Conservation (phyloP, 345 rosid species). For the Ceriops zippeliana region DNA sequence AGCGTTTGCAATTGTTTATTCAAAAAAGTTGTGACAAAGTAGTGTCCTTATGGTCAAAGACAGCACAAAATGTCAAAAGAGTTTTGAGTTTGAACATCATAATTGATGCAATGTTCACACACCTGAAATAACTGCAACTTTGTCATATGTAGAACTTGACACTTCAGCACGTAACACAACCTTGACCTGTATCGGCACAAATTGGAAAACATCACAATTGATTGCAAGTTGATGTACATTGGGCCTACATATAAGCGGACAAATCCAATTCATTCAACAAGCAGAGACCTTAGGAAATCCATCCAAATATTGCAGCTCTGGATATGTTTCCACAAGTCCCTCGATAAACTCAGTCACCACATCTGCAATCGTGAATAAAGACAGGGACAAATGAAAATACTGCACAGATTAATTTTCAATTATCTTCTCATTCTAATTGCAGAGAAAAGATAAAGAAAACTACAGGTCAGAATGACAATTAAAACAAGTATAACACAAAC, state of each 20-base stretch:
- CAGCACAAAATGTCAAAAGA: background rate
- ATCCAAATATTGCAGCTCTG: slow-evolving; percentile 80
- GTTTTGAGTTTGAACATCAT: slow-evolving; percentile 1
- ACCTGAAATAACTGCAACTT: slow-evolving; percentile 97
- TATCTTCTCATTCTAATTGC: background rate
- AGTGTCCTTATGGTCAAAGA: too few relatives aligned
- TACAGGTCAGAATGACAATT: too few relatives aligned
- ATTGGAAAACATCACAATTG: slow-evolving; percentile 2
- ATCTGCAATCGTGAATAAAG: slow-evolving; percentile 43
- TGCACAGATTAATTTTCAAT: background rate
- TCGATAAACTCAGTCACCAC: slow-evolving; percentile 94
- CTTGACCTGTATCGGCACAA: slow-evolving; percentile 52
- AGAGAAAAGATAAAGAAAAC: background rate
- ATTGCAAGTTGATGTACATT: background rate
- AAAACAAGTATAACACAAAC: too few relatives aligned
- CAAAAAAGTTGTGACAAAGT: background rate
- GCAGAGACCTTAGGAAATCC: slow-evolving; percentile 83
- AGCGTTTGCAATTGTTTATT: background rate
- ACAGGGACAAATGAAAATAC: background rate
- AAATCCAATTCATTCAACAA: background rate
- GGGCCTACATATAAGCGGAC: background rate
- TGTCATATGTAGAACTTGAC: slow-evolving; percentile 55
- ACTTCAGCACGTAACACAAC: slow-evolving; percentile 93
- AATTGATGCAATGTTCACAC: slow-evolving; percentile 1
- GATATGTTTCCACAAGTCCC: slow-evolving; percentile 89